Evolutionary conservation across 148 eudicot genomes (phyloP), one percentile per base, ranked within the genome.

Genomic region (Dianthus caryophyllus): DNA sequence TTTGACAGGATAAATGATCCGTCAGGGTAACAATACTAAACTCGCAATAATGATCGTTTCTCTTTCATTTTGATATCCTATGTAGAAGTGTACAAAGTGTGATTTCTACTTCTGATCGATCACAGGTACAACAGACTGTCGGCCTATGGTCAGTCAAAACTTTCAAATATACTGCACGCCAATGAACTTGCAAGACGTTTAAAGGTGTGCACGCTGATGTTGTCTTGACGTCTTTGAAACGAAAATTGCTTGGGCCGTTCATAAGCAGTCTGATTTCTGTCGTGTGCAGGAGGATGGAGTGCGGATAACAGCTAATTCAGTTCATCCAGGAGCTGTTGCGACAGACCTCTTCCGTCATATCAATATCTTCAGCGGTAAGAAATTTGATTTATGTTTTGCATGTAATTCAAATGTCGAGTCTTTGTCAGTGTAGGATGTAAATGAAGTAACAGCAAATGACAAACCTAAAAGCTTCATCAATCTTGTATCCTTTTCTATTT

Each of bases 61-160:
- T n/a, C 26, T 6, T 8, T 6, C 6, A 10, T 52, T n/a, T 53
- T 9, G 54, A 50, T 50, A 50, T 50, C 52, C 44, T 4, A 41
- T 13, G 10, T 48, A 48, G 52, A 48, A 15, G 5, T 48, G 24
- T 53, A 2, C 38, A 21, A 12, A 48, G 36, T 48, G 14, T 58
- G 21, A 25, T 59, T 61, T 74, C 53, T 26, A 26, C 39, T 31
- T 18, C 30, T 39, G 58, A 50, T 44, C 20, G 33, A 48, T 39
- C 74, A 58, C 84, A 83, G 88, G 71, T 84, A 82, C 66, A 75
- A 61, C 70, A 70, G 73, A 43, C 70, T 78, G 41, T 61, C 80
- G 46, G 88, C 88, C 29, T 84, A 84, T 69, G 88, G 88, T 49
- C 88, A 82, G 54, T 84, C 88, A 53, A 84, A 82, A 80, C 80